Base-by-base conservation (phyloP, 768 basidiomycete genomes). In the Lactarius indigo region DNA sequence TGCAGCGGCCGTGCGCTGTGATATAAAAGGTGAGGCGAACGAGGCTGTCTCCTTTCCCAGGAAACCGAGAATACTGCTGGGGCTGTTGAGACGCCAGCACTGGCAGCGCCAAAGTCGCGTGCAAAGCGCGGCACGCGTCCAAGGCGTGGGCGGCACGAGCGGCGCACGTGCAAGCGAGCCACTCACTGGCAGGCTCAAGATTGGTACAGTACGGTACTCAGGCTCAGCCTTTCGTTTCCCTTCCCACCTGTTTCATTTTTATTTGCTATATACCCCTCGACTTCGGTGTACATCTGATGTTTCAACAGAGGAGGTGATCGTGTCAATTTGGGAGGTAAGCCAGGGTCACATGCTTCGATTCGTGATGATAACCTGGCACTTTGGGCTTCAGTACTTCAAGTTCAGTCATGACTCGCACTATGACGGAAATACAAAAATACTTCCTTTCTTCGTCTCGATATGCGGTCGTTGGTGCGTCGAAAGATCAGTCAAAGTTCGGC, bases 381-480 rank as follows among this genome's bases (percentile, higher is more conserved):
- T 47, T 13, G 13, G 12, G n/a, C 47, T 26, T 52, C n/a, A 37
- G 31, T 31, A 31, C 31, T 31, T n/a, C n/a, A n/a, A n/a, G n/a
- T n/a, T n/a, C n/a, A 23, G 10, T 54, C 23, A 68, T 64, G 66
- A 23, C 63, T 41, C 66, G 63, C 77, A 68, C 71, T 35, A 61
- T 70, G n/a, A 72, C 79, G 52, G 80, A 87, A 65, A 83, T 84
- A 64, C 78, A 81, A 70, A 76, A 74, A 52, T 71, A 74, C 44
- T 94, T 94, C 76, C 74, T 94, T 50, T 79, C 83, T 9, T 83
- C 85, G 15, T 80, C 87, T 7, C 74, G 79, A 67, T 95, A 83
- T 64, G 93, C 91, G 37, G 92, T 94, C 31, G 85, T 92, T 17
- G 92, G 93, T 28, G 91, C 91, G 5, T 93, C 90, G 54, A 92